Evolutionary conservation across 2,329 filamentous ascomycete genomes (phyloP).

Genomic region (Stagonosporopsis cucurbitacearum): DNA sequence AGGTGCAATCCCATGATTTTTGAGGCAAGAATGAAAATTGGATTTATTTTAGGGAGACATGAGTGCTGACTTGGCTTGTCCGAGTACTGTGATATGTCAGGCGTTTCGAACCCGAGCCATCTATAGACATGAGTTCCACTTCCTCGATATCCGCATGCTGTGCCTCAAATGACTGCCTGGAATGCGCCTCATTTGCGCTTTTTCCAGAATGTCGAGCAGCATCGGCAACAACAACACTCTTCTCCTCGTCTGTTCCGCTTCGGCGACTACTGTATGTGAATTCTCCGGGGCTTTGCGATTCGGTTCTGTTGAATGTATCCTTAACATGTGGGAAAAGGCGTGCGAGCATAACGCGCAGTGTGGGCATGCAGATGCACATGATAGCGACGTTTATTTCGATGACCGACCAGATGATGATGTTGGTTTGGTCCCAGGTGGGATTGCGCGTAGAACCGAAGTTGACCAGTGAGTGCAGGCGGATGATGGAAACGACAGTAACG

Average conservation of each 20-base stretch:
- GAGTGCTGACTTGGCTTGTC: no score
- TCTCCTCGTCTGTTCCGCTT: slow-evolving; percentile 14
- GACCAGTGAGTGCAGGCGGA: background rate
- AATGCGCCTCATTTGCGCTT: no score
- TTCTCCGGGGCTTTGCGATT: background rate
- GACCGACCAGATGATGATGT: background rate
- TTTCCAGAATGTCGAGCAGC: no score
- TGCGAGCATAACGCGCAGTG: background rate
- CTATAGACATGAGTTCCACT: no score
- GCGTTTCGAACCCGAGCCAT: no score
- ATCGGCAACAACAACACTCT: no score
- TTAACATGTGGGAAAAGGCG: background rate
- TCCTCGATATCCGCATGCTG: no score
- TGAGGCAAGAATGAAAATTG: no score
- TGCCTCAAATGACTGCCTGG: no score
- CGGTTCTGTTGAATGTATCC: background rate
- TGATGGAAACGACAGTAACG: background rate
- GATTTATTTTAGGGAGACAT: no score
- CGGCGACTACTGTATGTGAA: background rate
- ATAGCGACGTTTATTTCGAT: background rate
- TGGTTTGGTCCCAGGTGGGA: background rate
- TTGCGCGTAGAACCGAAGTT: background rate
- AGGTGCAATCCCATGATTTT: no score
- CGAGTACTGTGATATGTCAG: no score
- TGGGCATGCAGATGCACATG: background rate